Base-by-base conservation (phyloP, 2,329 filamentous ascomycete genomes). In the Neoscytalidium dimidiatum region DNA sequence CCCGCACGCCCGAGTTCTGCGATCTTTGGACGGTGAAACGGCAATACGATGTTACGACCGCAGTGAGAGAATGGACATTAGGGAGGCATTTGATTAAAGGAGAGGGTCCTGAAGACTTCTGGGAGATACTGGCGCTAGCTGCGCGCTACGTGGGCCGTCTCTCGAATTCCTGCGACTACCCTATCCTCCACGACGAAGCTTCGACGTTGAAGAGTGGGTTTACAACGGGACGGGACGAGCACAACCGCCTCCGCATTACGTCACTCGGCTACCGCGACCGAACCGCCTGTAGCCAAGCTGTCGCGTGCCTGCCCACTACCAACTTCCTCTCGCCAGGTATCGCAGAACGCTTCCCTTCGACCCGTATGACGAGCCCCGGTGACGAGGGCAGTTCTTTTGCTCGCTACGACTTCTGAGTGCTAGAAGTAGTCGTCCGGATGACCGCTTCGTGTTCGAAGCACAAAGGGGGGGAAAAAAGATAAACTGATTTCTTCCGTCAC, bases 231-330 rank as follows among this genome's bases (percentile, higher is more conserved):
- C 52, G 52, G 52, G 17, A 57, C 52, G 52, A 41, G 33, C 33
- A 57, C 21, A 28, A 57, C 52, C 52, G 52, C 52, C 52, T 57
- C 52, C 52, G 52, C 52, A 57, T 57, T 41, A 28, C 52, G 52
- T 57, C 52, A 57, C 52, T 41, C 33, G 51, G 51, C 51, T 11
- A n/a, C 17, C 9, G 51, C 4, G 29, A 8, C n/a, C 51, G 28
- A 29, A 29, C 23, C 19, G 21, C 9, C 29, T 21, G 29, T 41
- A 8, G 21, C 35, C 33, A 2, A 13, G 31, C 29, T 43, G 52
- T 57, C 52, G 33, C 52, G 52, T 41, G 33, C 52, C 52, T 11
- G 8, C n/a, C 38, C 4, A 4, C 5, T 2, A 14, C n/a, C 9
- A 41, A 13, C 38, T 17, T 41, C 4, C 38, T 41, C 38, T 41